Base-by-base conservation (phyloP, 148 eudicot species). In the Cornus controversa region DNA sequence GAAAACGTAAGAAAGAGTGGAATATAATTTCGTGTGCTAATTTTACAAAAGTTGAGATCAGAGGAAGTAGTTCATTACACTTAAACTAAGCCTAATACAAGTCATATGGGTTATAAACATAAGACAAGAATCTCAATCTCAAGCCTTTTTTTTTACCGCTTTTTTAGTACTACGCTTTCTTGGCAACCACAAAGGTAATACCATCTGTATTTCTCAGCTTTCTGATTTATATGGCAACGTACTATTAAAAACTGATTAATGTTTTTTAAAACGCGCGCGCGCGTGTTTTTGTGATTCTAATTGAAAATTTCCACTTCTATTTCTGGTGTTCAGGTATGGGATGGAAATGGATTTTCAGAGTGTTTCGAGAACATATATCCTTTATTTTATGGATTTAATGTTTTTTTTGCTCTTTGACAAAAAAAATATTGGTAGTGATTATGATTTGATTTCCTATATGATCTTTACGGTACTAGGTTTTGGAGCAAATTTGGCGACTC, bases 301-400 rank as follows among this genome's bases (percentile, higher is more conserved):
- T 45, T 64, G 22, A 28, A 20, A 31, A 8, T 29, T 54, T 16
- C 7, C 70, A n/a, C 47, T 80, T 63, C 36, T 28, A 29, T 62
- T 67, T 74, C 62, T 72, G 34, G 53, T 24, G 27, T 80, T 67
- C 91, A 92, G 97, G 89, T 91, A 23, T 92, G 93, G 97, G 83
- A 86, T 76, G 85, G 71, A 47, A 72, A 78, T 70, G 87, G 89
- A 77, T 81, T 91, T 45, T 90, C 97, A 67, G 83, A 79, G 77
- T 92, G 97, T 79, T 89, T 92, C 58, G 72, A 80, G 73, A 77
- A 90, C 79, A 37, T 92, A 92, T 92, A 92, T 92, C 97, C 94
- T 92, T 89, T 79, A 26, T 60, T 6, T 75, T 50, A 3, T 14
- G 3, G 57, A 23, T 18, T 53, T 10, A 3, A 24, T 62, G 7